Evolutionary conservation across 331 rosid genomes (phyloP).

Genomic region (Pyrus hybrid): DNA sequence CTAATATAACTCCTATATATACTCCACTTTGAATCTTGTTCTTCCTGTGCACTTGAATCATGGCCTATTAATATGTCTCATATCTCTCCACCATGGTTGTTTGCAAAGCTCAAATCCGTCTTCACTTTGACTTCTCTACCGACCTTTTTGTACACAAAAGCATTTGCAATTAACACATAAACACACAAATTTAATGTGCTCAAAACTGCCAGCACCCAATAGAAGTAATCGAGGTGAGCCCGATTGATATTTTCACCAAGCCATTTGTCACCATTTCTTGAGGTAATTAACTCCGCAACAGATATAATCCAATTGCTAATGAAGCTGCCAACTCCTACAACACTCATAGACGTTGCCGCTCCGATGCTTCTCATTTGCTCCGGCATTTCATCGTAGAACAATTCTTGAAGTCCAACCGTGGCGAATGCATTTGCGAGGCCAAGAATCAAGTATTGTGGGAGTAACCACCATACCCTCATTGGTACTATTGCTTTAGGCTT

Average conservation of each 20-base stretch:
- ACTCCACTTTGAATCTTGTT: no score
- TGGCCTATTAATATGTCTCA: no score
- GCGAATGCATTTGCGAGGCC: constrained; percentile 44
- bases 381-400: constrained; percentile 57
- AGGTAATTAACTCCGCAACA: constrained; percentile 18
- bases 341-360: constrained; percentile 43
- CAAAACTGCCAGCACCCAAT: constrained; percentile 48
- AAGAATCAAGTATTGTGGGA: constrained; percentile 37
- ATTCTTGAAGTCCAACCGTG: constrained; percentile 50
- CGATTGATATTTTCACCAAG: constrained; percentile 36
- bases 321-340: constrained; percentile 43
- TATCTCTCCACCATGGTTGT: no score
- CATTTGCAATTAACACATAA: constrained; percentile 29
- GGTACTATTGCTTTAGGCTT: constrained; percentile 32
- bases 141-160: constrained; percentile 35
- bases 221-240: constrained; percentile 51
- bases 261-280: constrained; percentile 37
- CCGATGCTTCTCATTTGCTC: constrained; percentile 43
- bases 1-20: no score
- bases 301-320: constrained; percentile 22
- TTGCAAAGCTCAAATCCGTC: neutral
- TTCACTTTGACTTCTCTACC: neutral
- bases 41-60: no score
- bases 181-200: constrained; percentile 30
- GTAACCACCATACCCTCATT: constrained; percentile 49